phyloP scores from a whole-genome alignment of 257 asterid species.

The Haberlea rhodopensis region DNA sequence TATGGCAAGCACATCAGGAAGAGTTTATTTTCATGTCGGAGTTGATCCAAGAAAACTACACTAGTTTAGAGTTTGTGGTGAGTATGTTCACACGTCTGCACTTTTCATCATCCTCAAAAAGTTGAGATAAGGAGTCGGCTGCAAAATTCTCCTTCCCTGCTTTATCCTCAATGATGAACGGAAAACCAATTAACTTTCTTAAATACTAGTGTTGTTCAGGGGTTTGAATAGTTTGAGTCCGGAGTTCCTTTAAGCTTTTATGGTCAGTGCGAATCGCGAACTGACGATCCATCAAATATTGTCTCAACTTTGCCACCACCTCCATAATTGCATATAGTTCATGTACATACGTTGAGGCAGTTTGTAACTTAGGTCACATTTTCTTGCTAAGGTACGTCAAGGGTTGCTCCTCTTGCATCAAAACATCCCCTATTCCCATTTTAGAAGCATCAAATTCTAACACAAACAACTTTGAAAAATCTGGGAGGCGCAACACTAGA shows the following conservation, averaged over 20 bases:
- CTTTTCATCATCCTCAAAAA: neutral
- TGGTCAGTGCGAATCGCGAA: slow-evolving; percentile 12
- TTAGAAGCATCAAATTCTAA: too few species aligned
- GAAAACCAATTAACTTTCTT: neutral
- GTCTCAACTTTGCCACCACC: neutral
- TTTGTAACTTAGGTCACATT: too few species aligned
- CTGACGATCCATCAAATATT: neutral
- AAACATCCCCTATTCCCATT: neutral
- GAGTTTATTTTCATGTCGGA: too few species aligned
- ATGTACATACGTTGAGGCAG: neutral
- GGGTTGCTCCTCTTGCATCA: neutral
- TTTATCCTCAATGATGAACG: neutral
- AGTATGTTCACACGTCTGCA: neutral
- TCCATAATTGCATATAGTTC: neutral
- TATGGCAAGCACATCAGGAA: too few species aligned
- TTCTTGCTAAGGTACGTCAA: neutral
- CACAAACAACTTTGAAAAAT: too few species aligned
- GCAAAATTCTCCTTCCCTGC: too few species aligned
- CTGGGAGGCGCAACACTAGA: too few species aligned
- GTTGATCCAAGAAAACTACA: too few species aligned
- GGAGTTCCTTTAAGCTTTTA: neutral
- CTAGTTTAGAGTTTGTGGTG: too few species aligned
- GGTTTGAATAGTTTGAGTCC: neutral
- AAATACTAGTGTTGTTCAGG: slow-evolving; percentile 4
- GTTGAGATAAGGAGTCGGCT: too few species aligned